Evolutionary conservation across 257 asterid genomes (phyloP).

Genomic region (Capsicum chinense): DNA sequence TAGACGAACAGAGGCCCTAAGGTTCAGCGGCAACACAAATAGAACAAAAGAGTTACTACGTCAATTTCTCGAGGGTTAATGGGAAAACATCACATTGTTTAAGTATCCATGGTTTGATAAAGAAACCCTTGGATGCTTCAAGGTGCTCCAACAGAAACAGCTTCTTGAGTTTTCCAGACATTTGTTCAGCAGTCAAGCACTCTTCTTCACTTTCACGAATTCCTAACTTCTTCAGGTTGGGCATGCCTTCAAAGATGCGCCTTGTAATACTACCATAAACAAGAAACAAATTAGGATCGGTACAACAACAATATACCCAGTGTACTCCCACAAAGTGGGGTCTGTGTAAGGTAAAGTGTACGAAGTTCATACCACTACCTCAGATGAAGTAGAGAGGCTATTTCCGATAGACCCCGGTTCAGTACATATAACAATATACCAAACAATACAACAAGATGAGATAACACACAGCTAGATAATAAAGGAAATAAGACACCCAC

Average conservation of each 20-base stretch:
- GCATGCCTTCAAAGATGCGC: background rate
- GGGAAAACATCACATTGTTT: background rate
- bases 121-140: constrained; percentile 5
- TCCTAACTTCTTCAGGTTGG: constrained; percentile 25
- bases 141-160: background rate
- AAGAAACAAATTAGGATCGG: no score
- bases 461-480: no score
- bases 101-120: constrained; percentile 4
- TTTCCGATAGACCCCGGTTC: no score
- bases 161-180: background rate
- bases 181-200: background rate
- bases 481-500: no score
- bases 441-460: no score
- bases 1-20: background rate
- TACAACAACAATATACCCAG: no score
- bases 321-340: no score
- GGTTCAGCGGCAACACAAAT: no score
- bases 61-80: background rate
- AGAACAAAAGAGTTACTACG: background rate
- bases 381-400: no score
- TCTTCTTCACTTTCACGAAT: constrained; percentile 26
- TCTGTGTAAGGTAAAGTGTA: no score
- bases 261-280: background rate
- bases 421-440: no score
- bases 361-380: no score